These are phyloP conservation scores for Exophiala dermatitidis DNA, from an alignment of 2,329 filamentous ascomycete genomes.

Conservation along the genomic window DNA sequence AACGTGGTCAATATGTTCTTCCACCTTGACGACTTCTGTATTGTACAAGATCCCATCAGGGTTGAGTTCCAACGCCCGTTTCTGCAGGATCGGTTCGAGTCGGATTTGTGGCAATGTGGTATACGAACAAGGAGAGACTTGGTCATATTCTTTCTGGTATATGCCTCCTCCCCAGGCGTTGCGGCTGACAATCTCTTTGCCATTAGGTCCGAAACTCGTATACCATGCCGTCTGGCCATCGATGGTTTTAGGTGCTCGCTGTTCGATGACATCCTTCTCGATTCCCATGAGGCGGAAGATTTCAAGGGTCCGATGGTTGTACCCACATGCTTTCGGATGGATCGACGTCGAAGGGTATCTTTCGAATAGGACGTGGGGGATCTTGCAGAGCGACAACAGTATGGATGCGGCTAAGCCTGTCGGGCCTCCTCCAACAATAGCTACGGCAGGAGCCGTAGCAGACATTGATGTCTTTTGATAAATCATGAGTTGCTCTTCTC, in stretches of 20 bases:
- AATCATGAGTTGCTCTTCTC: too few species aligned
- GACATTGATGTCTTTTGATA: too few species aligned
- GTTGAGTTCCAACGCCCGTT: slow-evolving; percentile 30
- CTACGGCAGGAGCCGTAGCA: slow-evolving; percentile 14
- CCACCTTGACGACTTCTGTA: slow-evolving; percentile 28
- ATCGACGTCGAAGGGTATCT: slow-evolving; percentile 31
- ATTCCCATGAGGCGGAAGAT: slow-evolving; percentile 30
- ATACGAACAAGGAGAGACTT: slow-evolving; percentile 29
- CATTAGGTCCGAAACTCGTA: slow-evolving; percentile 30
- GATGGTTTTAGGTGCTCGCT: slow-evolving; percentile 25
- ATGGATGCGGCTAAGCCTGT: slow-evolving; percentile 31
- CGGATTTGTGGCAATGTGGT: slow-evolving; percentile 33
- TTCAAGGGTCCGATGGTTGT: slow-evolving; percentile 29
- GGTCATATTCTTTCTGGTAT: slow-evolving; percentile 27
- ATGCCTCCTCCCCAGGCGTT: slow-evolving; percentile 30
- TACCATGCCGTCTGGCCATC: slow-evolving; percentile 31
- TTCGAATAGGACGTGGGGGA: slow-evolving; percentile 31
- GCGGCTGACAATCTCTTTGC: slow-evolving; percentile 29
- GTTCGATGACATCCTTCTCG: slow-evolving; percentile 29
- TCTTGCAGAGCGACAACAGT: slow-evolving; percentile 28
- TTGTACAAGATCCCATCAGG: slow-evolving; percentile 28
- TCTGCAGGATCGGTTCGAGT: slow-evolving; percentile 33
- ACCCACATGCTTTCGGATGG: slow-evolving; percentile 31
- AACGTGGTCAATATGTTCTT: slow-evolving; percentile 25
- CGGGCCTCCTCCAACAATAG: slow-evolving; percentile 31